These are phyloP conservation scores for Aspergillus novoparasiticus DNA, from an alignment of 2,329 filamentous ascomycete species.

Conservation along the genomic window DNA sequence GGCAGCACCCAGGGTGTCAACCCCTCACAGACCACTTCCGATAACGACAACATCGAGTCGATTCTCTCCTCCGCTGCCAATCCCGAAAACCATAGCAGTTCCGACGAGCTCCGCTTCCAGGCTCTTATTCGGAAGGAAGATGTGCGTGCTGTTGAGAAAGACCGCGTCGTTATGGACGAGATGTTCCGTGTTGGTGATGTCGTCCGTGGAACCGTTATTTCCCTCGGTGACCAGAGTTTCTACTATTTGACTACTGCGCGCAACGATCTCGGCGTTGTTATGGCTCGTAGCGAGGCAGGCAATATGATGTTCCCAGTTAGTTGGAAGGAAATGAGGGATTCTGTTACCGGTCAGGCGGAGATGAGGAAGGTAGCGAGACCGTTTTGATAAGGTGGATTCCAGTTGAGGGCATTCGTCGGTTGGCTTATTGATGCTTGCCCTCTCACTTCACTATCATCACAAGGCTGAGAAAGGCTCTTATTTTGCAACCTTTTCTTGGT, in stretches of 20 bases:
- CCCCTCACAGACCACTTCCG: conserved; percentile 28
- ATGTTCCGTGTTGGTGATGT: conserved; percentile 92
- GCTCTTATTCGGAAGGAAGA: conserved; percentile 86
- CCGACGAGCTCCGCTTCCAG: conserved; percentile 73
- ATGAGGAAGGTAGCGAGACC: conserved; percentile 92
- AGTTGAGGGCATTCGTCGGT: neutral
- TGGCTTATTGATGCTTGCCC: neutral
- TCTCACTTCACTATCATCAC: neutral
- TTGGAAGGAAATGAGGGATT: conserved; percentile 93
- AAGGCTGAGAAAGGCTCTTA: neutral
- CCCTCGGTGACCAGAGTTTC: conserved; percentile 87
- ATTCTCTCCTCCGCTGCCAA: conserved; percentile 43
- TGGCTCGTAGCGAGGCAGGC: conserved; percentile 84
- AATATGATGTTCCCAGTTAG: conserved; percentile 91
- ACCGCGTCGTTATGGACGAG: conserved; percentile 87
- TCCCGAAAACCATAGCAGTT: conserved; percentile 43
- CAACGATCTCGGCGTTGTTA: conserved; percentile 90
- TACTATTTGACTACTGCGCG: conserved; percentile 93
- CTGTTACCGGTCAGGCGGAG: conserved; percentile 75
- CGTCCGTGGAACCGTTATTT: conserved; percentile 84
- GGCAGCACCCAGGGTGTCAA: conserved; percentile 22
- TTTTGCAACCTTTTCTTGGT: neutral
- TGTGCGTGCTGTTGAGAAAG: conserved; percentile 92
- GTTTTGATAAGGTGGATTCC: conserved; percentile 58
- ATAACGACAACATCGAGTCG: conserved; percentile 41